A percentile compares a stretch with the other conserved stretches of the same genome.
Conservation (phyloP, 768 basidiomycete genomes). For the Leccinum variicolor region DNA sequence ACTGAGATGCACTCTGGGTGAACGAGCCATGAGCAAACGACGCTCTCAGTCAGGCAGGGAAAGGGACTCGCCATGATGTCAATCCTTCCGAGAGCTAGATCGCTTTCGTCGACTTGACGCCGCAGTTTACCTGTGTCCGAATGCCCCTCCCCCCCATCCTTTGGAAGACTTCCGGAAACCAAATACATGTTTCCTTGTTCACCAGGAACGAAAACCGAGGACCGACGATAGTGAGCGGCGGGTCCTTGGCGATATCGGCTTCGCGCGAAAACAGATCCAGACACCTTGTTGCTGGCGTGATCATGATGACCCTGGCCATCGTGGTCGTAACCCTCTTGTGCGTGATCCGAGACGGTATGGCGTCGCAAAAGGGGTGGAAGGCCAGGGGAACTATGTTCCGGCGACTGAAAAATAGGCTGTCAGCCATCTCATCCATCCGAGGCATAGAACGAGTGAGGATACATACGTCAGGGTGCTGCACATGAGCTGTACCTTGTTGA, state of each 20-base stretch:
- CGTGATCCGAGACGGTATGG: neutral
- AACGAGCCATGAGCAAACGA: slow-evolving; percentile 1
- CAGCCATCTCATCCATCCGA: neutral
- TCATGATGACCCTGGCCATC: neutral
- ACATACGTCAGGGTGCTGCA: slow-evolving; percentile 4
- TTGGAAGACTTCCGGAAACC: slow-evolving; percentile 14
- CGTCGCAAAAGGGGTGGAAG: slow-evolving; percentile 19
- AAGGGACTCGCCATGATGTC: slow-evolving; percentile 45
- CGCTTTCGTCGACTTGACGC: slow-evolving; percentile 12
- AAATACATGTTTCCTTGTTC: slow-evolving; percentile 27
- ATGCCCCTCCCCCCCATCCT: neutral
- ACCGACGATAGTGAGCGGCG: slow-evolving; percentile 11
- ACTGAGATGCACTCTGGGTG: slow-evolving; percentile 6
- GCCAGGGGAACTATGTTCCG: neutral
- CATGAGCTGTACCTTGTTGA: neutral
- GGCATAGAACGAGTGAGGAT: neutral
- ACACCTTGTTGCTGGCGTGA: slow-evolving; percentile 4
- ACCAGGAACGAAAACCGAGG: slow-evolving; percentile 22
- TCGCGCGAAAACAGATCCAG: slow-evolving; percentile 19
- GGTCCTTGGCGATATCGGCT: slow-evolving; percentile 15
- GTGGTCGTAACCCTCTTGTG: neutral
- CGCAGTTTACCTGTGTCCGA: slow-evolving; percentile 1
- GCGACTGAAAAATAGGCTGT: neutral
- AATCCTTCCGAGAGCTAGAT: slow-evolving; percentile 40
- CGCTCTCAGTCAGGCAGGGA: neutral